Conservation (phyloP, 2,329 filamentous ascomycete species). For the Penicillium expansum region DNA sequence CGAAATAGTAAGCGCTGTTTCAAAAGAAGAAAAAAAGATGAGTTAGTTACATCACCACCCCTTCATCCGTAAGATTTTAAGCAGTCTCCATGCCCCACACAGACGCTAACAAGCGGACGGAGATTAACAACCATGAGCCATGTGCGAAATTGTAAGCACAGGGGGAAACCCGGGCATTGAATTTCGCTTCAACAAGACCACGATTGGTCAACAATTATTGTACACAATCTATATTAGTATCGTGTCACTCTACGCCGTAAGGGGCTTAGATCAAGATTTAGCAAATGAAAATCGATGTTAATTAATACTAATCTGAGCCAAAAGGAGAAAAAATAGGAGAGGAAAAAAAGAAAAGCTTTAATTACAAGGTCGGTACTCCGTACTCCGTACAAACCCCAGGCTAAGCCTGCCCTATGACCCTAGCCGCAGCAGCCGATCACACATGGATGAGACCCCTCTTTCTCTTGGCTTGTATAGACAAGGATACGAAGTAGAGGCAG, state of each 20-base stretch:
- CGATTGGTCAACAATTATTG: not conserved
- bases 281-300: not conserved
- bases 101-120: not conserved
- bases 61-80: not conserved
- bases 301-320: not conserved
- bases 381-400: not conserved
- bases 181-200: not conserved
- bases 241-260: not conserved
- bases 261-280: not conserved
- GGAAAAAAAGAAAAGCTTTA: not conserved
- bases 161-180: not conserved
- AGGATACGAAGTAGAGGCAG: not conserved
- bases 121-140: not conserved
- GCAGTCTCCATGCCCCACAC: not conserved
- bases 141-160: not conserved
- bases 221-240: not conserved
- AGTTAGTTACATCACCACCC: not conserved
- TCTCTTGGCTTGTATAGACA: not conserved
- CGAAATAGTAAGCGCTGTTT: not conserved
- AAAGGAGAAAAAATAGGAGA: not conserved
- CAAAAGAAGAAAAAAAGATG: not conserved
- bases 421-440: slow-evolving; percentile 8
- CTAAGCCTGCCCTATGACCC: not conserved
- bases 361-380: not conserved
- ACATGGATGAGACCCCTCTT: not conserved